These are phyloP conservation scores for Oxytropis ochrocephala DNA, from an alignment of 306 rosid species.

Conservation along the genomic window DNA sequence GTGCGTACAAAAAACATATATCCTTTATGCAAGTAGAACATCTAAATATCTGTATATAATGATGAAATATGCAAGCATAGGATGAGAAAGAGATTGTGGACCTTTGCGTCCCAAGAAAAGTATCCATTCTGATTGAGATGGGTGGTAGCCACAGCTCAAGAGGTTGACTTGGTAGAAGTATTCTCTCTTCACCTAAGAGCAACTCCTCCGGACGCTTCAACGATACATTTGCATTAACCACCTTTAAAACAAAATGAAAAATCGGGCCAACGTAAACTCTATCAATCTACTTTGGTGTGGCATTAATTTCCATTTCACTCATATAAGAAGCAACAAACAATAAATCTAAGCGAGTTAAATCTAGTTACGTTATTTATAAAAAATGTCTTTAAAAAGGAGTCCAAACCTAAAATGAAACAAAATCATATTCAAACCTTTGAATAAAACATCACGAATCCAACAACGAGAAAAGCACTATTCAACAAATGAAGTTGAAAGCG, in stretches of 20 bases:
- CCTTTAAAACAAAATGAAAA: constrained; percentile 41
- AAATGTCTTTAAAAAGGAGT: neutral
- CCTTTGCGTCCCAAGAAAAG: constrained; percentile 94
- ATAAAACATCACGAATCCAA: no score
- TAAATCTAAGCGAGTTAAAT: neutral
- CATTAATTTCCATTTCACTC: neutral
- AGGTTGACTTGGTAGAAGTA: constrained; percentile 86
- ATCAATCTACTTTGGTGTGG: neutral
- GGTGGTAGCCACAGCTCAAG: constrained; percentile 69
- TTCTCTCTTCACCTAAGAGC: constrained; percentile 76
- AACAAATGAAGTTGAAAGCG: no score
- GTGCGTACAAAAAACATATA: neutral
- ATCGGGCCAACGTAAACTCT: constrained; percentile 13
- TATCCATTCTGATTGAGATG: constrained; percentile 71
- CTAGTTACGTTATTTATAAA: neutral
- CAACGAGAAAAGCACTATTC: no score
- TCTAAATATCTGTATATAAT: constrained; percentile 7
- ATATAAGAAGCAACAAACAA: neutral
- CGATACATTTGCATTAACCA: constrained; percentile 90
- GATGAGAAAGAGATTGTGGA: constrained; percentile 18
- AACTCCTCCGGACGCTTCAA: constrained; percentile 82
- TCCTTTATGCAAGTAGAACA: neutral
- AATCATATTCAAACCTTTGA: no score
- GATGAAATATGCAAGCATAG: neutral
- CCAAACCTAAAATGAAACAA: no score